Percentiles rank a stretch among this genome's conserved stretches.
These are phyloP conservation scores for Citrus hindsii DNA, from an alignment of 345 rosid genomes.

Conservation along the genomic window DNA sequence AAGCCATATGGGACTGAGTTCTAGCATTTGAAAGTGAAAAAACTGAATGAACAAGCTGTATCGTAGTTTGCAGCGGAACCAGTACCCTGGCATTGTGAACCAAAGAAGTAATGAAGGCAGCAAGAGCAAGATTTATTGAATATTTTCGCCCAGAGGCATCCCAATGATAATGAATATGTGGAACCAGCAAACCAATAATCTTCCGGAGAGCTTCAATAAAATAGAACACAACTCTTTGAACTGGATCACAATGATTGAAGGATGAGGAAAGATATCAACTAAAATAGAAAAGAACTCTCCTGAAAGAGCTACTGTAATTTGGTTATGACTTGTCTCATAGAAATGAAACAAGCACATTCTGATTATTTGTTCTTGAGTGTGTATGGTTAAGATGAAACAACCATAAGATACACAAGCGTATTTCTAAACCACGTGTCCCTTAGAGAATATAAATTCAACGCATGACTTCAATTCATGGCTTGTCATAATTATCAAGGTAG, in stretches of 20 bases:
- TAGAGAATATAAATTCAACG: too few relatives aligned
- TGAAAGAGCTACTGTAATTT: too few relatives aligned
- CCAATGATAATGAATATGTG: not conserved
- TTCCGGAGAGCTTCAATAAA: conserved; percentile 17
- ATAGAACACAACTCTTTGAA: conserved; percentile 13
- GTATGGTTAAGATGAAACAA: too few relatives aligned
- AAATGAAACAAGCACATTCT: too few relatives aligned
- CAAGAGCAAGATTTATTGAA: not conserved
- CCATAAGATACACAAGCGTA: too few relatives aligned
- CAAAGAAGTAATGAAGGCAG: not conserved
- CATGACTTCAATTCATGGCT: too few relatives aligned
- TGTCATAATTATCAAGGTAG: too few relatives aligned
- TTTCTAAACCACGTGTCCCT: too few relatives aligned
- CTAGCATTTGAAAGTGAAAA: not conserved
- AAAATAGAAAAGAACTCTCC: too few relatives aligned
- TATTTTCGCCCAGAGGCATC: not conserved
- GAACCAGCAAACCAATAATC: conserved; percentile 13
- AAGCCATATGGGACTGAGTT: not conserved
- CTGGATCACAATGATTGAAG: not conserved
- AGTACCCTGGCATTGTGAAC: not conserved
- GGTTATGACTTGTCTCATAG: too few relatives aligned
- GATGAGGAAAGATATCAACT: not conserved
- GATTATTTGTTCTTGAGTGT: too few relatives aligned
- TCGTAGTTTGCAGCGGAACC: not conserved
- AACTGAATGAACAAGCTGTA: not conserved